A percentile compares a stretch with the other conserved stretches of the same genome.
These are phyloP conservation scores for Didymella arachidicola DNA, from an alignment of 2,329 filamentous ascomycete genomes.

Conservation along the genomic window DNA sequence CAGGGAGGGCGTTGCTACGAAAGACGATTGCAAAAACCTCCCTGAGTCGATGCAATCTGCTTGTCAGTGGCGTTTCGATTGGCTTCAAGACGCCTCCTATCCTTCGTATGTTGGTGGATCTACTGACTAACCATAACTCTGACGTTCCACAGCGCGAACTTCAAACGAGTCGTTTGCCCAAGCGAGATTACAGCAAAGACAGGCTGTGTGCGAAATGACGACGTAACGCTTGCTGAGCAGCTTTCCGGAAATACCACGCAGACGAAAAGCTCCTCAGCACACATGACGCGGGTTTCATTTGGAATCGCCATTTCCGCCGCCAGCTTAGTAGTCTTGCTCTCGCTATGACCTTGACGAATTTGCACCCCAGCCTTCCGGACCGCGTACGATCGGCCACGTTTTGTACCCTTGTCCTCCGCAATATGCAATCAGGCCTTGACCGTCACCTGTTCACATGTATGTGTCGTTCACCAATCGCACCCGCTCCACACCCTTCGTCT, in stretches of 20 bases:
- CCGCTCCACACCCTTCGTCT: background rate
- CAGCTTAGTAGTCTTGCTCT: slow-evolving; percentile 21
- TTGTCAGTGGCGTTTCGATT: slow-evolving; percentile 49
- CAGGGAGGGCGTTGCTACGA: slow-evolving; percentile 37
- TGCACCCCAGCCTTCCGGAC: slow-evolving; percentile 30
- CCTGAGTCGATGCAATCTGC: slow-evolving; percentile 38
- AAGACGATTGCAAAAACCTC: slow-evolving; percentile 46
- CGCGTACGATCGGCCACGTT: slow-evolving; percentile 35
- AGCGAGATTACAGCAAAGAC: slow-evolving; percentile 46
- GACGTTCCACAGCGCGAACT: slow-evolving; percentile 45
- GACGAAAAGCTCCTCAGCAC: background rate
- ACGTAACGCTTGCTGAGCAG: slow-evolving; percentile 32
- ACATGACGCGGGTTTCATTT: background rate
- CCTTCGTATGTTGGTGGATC: slow-evolving; percentile 38
- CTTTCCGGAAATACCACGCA: slow-evolving; percentile 6
- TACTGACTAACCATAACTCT: slow-evolving; percentile 14
- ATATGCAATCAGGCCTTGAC: slow-evolving; percentile 29
- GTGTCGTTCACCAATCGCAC: slow-evolving; percentile 4
- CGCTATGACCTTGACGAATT: slow-evolving; percentile 37
- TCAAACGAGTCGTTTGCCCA: slow-evolving; percentile 49
- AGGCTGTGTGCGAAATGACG: slow-evolving; percentile 45
- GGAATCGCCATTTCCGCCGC: slow-evolving; percentile 5
- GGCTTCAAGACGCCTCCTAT: slow-evolving; percentile 45
- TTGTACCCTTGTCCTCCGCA: slow-evolving; percentile 30
- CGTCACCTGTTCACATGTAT: slow-evolving; percentile 41